phyloP scores from a whole-genome alignment of 441 rosid species.

The Jatropha podagrica region DNA sequence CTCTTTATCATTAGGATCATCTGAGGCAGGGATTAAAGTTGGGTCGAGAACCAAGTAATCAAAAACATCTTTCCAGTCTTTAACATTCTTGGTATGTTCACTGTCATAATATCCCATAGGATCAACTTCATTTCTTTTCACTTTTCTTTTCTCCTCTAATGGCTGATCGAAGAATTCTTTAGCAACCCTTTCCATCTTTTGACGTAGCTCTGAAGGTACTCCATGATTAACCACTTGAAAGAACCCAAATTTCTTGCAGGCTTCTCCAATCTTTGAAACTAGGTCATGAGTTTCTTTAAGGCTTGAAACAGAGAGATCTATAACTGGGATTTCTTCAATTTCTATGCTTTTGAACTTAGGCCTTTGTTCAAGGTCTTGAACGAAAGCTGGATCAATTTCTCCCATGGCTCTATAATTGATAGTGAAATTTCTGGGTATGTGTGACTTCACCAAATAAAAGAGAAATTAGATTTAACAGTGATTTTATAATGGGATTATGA shows the following conservation, averaged over 20 bases:
- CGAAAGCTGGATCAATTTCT: conserved; percentile 50
- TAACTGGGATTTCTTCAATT: conserved; percentile 54
- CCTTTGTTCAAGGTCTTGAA: conserved; percentile 59
- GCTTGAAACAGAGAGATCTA: conserved; percentile 32
- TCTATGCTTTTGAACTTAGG: conserved; percentile 33
- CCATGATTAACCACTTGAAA: conserved; percentile 86
- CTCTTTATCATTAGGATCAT: conserved; percentile 45
- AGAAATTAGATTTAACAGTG: neutral
- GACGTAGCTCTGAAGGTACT: conserved; percentile 45
- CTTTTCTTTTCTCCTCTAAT: conserved; percentile 50
- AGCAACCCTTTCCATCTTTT: conserved; percentile 49
- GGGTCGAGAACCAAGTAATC: conserved; percentile 68
- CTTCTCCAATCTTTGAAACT: conserved; percentile 50
- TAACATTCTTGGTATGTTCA: conserved; percentile 79
- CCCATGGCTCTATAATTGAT: conserved; percentile 36
- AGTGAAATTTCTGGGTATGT: neutral
- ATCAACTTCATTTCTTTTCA: conserved; percentile 52
- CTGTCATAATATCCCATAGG: conserved; percentile 62
- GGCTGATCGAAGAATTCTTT: conserved; percentile 65
- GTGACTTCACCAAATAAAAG: neutral
- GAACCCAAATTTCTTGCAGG: conserved; percentile 78
- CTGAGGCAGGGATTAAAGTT: conserved; percentile 55
- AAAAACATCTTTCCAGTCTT: conserved; percentile 63
- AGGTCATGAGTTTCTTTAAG: conserved; percentile 27
- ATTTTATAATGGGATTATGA: neutral